Evolutionary conservation across 1,284 basidiomycete genomes (phyloP).

Genomic region (Pseudozyma tsukubaensis): DNA sequence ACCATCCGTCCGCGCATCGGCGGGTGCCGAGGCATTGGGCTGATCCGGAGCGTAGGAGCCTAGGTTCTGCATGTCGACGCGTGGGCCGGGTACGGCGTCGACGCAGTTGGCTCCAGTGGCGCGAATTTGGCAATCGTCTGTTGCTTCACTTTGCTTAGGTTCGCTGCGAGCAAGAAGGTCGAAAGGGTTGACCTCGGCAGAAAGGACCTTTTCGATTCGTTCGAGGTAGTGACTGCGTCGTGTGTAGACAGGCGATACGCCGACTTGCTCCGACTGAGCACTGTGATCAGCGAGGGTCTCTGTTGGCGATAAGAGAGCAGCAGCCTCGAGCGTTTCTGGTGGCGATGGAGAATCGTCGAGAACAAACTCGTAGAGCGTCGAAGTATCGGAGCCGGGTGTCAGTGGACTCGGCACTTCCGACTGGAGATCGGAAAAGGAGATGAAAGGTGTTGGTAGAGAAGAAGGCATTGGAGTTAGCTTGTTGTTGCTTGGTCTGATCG

Average conservation of each 20-base stretch:
- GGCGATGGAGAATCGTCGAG: conserved; percentile 14
- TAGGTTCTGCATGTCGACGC: conserved; percentile 33
- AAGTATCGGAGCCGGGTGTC: conserved; percentile 41
- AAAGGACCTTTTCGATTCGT: conserved; percentile 39
- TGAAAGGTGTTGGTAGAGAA: conserved; percentile 17
- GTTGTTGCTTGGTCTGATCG: conserved; percentile 10
- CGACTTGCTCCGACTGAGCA: neutral
- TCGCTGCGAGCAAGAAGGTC: conserved; percentile 30
- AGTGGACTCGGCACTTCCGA: conserved; percentile 23
- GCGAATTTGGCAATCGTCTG: conserved; percentile 6
- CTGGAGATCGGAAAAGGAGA: conserved; percentile 10
- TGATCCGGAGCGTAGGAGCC: conserved; percentile 1
- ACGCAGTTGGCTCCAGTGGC: conserved; percentile 11
- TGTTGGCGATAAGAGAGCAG: conserved; percentile 26
- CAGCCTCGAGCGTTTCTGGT: conserved; percentile 5
- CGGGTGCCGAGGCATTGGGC: conserved; percentile 8
- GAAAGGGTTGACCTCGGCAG: conserved; percentile 36
- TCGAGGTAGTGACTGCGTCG: conserved; percentile 28
- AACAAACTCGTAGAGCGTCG: conserved; percentile 38
- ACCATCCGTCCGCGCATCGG: conserved; percentile 1
- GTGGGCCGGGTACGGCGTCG: conserved; percentile 10
- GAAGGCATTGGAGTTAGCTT: conserved; percentile 38
- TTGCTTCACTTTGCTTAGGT: conserved; percentile 2
- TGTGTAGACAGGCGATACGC: conserved; percentile 7
- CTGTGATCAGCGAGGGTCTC: conserved; percentile 18